Evolutionary conservation across 345 rosid species (phyloP), one percentile per base, ranked within the genome.

Genomic region (Hibiscus syriacus): DNA sequence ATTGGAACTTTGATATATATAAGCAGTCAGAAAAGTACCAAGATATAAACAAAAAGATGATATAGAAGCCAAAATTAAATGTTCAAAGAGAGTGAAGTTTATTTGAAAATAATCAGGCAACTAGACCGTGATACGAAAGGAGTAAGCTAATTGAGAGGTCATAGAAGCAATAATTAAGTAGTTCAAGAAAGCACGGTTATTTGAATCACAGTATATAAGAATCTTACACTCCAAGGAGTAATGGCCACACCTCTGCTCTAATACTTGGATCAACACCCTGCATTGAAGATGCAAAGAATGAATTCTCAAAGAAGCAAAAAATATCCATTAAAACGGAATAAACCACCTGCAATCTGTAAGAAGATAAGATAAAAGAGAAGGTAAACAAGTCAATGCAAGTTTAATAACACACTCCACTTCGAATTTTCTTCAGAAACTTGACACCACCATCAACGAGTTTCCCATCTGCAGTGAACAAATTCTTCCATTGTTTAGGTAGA

Each of bases 191-290:
- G 56, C 38, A 58, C 27, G 46, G 27, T 6, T 30, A n/a, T n/a
- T n/a, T n/a, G n/a, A n/a, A 66, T 41, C 34, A 66, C 49, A 34
- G 2, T 7, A 17, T 17, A 69, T n/a, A 20, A 25, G 46, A 58
- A 69, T 71, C 94, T 87, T 87, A 93, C 98, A 90, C 79, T 82
- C 94, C 98, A 70, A 90, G 96, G 63, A 93, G 94, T 76, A 93
- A 93, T 11, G 94, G 97, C 98, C 98, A 93, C 72, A 93, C 98
- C 73, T 87, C 87, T 39, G 88, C 85, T 80, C 97, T 88, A 41
- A 93, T 85, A 81, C 88, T 86, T 69, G 96, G 92, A 81, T 90
- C 90, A 67, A 89, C 83, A 70, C 98, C 96, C 98, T 93, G 80
- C 67, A 80, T 53, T 38, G 62, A 29, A 70, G 59, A 65, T 36